Evolutionary conservation across 2,329 filamentous ascomycete genomes (phyloP), one percentile per base, ranked within the genome.

Genomic region (Trichoderma atroviride): DNA sequence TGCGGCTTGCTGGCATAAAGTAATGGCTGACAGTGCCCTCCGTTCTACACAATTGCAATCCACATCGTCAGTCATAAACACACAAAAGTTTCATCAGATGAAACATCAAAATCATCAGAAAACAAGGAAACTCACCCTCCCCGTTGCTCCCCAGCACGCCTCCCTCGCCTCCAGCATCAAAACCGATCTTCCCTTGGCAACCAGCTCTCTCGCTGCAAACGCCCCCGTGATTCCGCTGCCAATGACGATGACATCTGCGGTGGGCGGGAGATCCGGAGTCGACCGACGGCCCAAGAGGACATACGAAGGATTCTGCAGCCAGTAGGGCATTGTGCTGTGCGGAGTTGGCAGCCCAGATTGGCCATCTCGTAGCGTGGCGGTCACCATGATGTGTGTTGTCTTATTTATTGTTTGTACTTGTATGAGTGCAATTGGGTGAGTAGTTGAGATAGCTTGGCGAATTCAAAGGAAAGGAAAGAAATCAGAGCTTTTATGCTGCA

Each of bases 131-230:
- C 88, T 83, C 75, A 92, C 90, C 75, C 92, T 82, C n/a, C 92
- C 92, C 1, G 92, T 95, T n/a, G 92, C 92, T 22, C 92, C 92
- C 87, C 88, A 94, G 76, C 92, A 94, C 4, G 89, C 91, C 81
- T 94, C 92, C 74, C 92, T 84, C 16, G 92, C 92, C 79, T 95
- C 92, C 5, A 95, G 83, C 82, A 94, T 85, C 6, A 94, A 83
- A 9, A 94, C 85, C n/a, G 80, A 83, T 70, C 84, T 80, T 5
- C 83, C 81, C 50, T 78, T 81, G 69, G 81, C 83, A 75, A 81
- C 85, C 63, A 93, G 81, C 75, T 87, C 88, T 72, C 88, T 84
- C 4, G 91, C 91, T 0, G 89, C 90, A 78, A 91, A 92, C 1
- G 89, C 81, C n/a, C 92, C 92, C 2, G 91, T 91, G 74, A 95